Evolutionary conservation across 768 basidiomycete species (phyloP), one percentile per base, ranked within the genome.

Genomic region (Hirschioporus abietinus): DNA sequence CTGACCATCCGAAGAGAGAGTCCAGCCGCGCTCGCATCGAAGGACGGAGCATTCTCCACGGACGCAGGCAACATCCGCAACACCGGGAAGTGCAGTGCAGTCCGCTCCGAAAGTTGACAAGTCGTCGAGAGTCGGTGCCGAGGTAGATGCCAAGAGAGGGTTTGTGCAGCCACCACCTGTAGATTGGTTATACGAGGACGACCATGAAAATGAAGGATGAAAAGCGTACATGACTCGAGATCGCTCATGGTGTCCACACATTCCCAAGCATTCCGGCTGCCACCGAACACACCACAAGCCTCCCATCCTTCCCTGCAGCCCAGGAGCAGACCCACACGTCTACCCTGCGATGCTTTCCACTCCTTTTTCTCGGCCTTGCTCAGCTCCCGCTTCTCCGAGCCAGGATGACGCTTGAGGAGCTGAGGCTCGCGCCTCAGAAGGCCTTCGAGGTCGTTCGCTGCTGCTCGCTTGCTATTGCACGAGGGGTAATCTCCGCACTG

Each of bases 211-310:
- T 36, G 7, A 36, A 23, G 15, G 58, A 60, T 58, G 17, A 20
- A 34, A 1, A 80, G n/a, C 83, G 66, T 65, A 85, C 84, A 86
- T 73, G 83, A 84, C 72, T 84, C 84, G 7, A 86, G 76, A 57
- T 85, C 83, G 52, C 70, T 75, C 66, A 74, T 76, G 1, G 79
- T 82, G 69, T 85, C 72, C 57, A 86, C 69, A 66, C 84, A 85
- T 67, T 86, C 84, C 80, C 82, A 84, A 1, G 80, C 78, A 1
- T 75, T 73, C 12, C 72, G 67, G 15, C 71, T 71, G 17, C 80
- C 73, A 18, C 81, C 79, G 25, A 74, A 78, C 63, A 84, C 74
- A 6, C 80, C 80, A 65, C 85, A 85, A 0, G 81, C 78, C 0
- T 77, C 76, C 66, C 74, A 71, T 2, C 80, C 82, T 9, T 60